These are phyloP conservation scores for Simmondsia chinensis DNA, from an alignment of 148 eudicot species.

Conservation along the genomic window DNA sequence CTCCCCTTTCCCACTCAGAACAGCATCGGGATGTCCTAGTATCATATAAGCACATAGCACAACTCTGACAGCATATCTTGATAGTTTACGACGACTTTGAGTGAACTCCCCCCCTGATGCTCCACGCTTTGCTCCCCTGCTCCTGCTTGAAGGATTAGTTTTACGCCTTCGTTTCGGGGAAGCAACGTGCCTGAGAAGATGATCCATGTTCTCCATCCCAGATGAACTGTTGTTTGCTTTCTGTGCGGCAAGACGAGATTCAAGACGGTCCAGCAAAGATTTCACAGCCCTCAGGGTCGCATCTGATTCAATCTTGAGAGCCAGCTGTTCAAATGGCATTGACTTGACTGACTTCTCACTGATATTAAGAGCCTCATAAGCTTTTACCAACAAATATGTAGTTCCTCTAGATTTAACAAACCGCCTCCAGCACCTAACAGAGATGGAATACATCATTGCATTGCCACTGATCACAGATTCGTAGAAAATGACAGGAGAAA, in stretches of 20 bases:
- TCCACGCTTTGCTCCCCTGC: constrained; percentile 33
- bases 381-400: constrained; percentile 49
- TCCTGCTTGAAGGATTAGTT: constrained; percentile 31
- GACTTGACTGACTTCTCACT: constrained; percentile 42
- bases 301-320: constrained; percentile 53
- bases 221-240: constrained; percentile 18
- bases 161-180: constrained; percentile 51
- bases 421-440: constrained; percentile 68
- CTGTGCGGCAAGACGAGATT: constrained; percentile 46
- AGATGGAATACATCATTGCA: constrained; percentile 1
- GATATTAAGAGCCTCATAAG: constrained; percentile 44
- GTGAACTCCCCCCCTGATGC: constrained; percentile 17
- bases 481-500: neutral
- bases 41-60: constrained; percentile 94
- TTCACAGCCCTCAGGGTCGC: constrained; percentile 42
- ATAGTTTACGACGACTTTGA: constrained; percentile 27
- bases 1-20: constrained; percentile 77
- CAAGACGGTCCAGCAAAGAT: constrained; percentile 71
- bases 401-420: constrained; percentile 50
- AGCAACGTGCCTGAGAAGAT: constrained; percentile 80
- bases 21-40: constrained; percentile 92
- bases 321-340: constrained; percentile 93
- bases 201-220: constrained; percentile 65
- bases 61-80: constrained; percentile 88
- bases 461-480: neutral